Percentiles rank a stretch among this genome's conserved stretches.
phyloP scores from a whole-genome alignment of 768 basidiomycete species.

The Lentinula sp. region DNA sequence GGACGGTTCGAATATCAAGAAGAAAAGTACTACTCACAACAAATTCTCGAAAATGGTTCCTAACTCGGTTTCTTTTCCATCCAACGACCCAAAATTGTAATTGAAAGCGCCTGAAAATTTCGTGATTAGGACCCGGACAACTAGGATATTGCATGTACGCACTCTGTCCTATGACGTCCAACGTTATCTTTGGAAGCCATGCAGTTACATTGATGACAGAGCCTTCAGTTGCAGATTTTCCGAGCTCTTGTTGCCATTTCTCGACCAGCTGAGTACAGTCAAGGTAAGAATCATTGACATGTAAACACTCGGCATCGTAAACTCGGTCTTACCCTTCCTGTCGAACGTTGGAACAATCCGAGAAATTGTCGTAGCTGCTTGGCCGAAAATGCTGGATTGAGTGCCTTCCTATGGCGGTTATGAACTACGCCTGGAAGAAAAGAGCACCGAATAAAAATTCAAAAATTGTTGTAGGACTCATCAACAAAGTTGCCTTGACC shows the following conservation, averaged over 20 bases:
- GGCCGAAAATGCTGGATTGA: conserved; percentile 24
- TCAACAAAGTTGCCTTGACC: conserved; percentile 8
- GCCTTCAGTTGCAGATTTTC: background rate
- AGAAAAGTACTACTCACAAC: background rate
- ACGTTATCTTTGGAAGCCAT: conserved; percentile 22
- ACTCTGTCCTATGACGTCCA: conserved; percentile 32
- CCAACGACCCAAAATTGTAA: conserved; percentile 16
- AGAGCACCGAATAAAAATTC: background rate
- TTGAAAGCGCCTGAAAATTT: conserved; percentile 21
- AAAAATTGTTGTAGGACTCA: no score
- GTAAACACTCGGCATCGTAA: background rate
- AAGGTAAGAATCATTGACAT: background rate
- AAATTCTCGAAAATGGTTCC: background rate
- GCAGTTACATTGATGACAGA: conserved; percentile 16
- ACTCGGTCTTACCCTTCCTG: conserved; percentile 7
- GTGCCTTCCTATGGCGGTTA: conserved; percentile 25
- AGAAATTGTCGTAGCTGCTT: conserved; percentile 19
- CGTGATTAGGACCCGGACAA: background rate
- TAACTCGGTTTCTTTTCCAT: conserved; percentile 1
- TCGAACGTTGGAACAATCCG: conserved; percentile 19
- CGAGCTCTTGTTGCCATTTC: conserved; percentile 3
- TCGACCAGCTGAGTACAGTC: conserved; percentile 17
- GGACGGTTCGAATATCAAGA: background rate
- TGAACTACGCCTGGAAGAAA: conserved; percentile 11
- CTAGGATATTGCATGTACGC: background rate